These are phyloP conservation scores for Clonostachys chloroleuca DNA, from an alignment of 2,329 filamentous ascomycete species.

Conservation along the genomic window DNA sequence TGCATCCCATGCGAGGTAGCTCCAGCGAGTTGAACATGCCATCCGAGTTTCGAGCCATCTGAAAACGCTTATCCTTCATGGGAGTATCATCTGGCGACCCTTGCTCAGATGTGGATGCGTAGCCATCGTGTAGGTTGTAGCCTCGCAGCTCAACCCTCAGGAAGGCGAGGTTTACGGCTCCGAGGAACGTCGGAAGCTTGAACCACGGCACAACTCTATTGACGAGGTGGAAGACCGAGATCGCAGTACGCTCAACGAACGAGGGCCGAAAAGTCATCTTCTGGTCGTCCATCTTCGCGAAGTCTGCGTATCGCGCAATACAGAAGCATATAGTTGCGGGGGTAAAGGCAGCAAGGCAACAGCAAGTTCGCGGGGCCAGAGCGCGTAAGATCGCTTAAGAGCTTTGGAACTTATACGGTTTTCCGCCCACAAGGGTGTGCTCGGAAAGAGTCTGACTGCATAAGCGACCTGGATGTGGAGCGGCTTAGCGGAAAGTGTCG, in stretches of 20 bases:
- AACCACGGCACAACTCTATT: conserved; percentile 34
- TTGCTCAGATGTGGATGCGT: conserved; percentile 18
- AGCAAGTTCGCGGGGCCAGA: not conserved
- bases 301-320: not conserved
- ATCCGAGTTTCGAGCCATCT: conserved; percentile 31
- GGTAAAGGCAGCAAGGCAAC: too few species aligned
- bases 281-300: not conserved
- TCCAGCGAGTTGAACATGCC: conserved; percentile 35
- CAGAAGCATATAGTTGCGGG: not conserved
- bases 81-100: conserved; percentile 21
- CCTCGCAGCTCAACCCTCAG: conserved; percentile 33
- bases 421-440: too few species aligned
- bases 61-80: conserved; percentile 20
- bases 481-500: too few species aligned
- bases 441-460: too few species aligned
- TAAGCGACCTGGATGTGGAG: too few species aligned
- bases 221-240: conserved; percentile 26
- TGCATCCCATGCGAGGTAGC: conserved; percentile 35
- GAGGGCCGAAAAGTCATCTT: conserved; percentile 14
- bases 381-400: not conserved
- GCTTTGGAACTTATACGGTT: not conserved
- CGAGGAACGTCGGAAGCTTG: conserved; percentile 30
- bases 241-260: conserved; percentile 16
- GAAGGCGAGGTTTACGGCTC: conserved; percentile 32
- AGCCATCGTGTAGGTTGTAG: conserved; percentile 36